Conservation (phyloP, 1,284 basidiomycete genomes). For the Sparassis latifolia region DNA sequence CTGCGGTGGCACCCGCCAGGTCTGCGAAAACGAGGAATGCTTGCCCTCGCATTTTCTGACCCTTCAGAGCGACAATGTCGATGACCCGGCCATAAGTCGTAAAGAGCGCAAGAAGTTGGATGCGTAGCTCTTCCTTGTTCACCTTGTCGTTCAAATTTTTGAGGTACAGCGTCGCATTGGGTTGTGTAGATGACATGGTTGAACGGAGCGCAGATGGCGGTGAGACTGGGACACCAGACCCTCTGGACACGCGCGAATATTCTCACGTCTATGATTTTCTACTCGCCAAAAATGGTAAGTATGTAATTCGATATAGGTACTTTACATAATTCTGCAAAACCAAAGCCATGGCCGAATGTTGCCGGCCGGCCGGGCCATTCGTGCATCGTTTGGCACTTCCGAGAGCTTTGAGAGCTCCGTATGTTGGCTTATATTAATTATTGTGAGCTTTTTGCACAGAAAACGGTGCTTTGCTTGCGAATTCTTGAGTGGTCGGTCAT, state of each 20-base stretch:
- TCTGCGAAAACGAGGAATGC: slow-evolving; percentile 96
- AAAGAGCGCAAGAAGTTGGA: slow-evolving; percentile 87
- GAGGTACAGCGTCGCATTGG: slow-evolving; percentile 88
- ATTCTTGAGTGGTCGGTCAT: too few relatives aligned
- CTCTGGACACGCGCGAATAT: not conserved
- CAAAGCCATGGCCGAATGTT: too few relatives aligned
- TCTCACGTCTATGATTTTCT: not conserved
- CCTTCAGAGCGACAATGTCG: slow-evolving; percentile 92
- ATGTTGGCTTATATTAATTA: too few relatives aligned
- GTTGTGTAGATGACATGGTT: slow-evolving; percentile 40
- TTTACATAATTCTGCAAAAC: too few relatives aligned
- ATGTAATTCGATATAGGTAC: too few relatives aligned
- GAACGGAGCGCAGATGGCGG: not conserved
- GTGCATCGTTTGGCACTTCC: too few relatives aligned
- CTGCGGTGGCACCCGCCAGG: slow-evolving; percentile 82
- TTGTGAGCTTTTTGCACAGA: too few relatives aligned
- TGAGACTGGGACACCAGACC: not conserved
- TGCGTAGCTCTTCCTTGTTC: slow-evolving; percentile 86
- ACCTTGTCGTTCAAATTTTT: slow-evolving; percentile 93
- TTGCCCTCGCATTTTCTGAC: slow-evolving; percentile 85
- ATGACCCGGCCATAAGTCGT: slow-evolving; percentile 89
- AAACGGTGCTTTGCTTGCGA: too few relatives aligned
- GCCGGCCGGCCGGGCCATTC: too few relatives aligned
- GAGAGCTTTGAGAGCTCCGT: too few relatives aligned
- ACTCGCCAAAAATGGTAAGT: too few relatives aligned